Evolutionary conservation across 2,329 filamentous ascomycete genomes (phyloP).

Genomic region (Calonectria multiphialidica): DNA sequence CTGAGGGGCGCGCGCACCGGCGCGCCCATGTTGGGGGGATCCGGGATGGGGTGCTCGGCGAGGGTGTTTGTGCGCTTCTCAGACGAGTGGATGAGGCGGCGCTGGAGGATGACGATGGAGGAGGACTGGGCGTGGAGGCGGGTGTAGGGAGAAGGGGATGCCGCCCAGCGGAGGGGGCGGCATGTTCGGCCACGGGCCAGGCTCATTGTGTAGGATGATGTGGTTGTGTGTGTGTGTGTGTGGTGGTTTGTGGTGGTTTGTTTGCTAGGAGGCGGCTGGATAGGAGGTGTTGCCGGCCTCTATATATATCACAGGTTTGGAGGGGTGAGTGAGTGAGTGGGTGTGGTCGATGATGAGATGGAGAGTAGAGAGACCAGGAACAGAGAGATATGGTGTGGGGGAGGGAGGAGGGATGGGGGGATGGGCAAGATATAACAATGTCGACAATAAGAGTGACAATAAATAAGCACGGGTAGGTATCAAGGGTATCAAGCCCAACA

Average conservation of each 20-base stretch:
- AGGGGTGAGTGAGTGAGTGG: too few species aligned
- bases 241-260: too few species aligned
- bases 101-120: constrained; percentile 34
- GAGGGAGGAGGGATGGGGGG: not conserved
- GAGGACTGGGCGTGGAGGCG: constrained; percentile 32
- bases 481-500: not conserved
- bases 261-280: too few species aligned
- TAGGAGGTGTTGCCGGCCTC: not conserved
- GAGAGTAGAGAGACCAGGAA: not conserved
- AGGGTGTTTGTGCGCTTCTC: constrained; percentile 51
- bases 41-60: constrained; percentile 47
- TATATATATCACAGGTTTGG: not conserved
- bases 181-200: constrained; percentile 40
- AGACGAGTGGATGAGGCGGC: constrained; percentile 52
- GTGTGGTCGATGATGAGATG: not conserved
- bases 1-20: constrained; percentile 65
- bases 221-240: not conserved
- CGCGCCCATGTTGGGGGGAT: constrained; percentile 41
- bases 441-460: too few species aligned
- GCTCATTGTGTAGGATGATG: constrained; percentile 39
- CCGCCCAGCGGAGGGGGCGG: constrained; percentile 41
- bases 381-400: not conserved
- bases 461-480: not conserved
- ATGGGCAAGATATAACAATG: not conserved
- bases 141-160: constrained; percentile 29